Percentiles rank a stretch among this genome's conserved stretches.
Conservation (phyloP, 768 basidiomycete species). For the Suillus discolor region DNA sequence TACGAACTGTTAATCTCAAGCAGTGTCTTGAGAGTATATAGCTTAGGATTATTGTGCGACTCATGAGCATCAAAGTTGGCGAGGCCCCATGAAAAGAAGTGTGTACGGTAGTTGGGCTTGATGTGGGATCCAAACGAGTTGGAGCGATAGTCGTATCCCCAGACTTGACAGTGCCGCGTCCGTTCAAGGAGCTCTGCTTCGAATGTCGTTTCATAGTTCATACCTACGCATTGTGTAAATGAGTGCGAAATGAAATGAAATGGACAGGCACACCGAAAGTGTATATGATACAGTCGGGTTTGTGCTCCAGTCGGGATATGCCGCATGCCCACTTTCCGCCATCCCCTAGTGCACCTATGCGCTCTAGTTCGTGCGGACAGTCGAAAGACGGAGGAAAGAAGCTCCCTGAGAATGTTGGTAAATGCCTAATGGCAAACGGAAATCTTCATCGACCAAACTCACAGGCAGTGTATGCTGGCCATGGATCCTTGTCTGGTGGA, state of each 20-base stretch:
- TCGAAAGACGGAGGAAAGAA: constrained; percentile 47
- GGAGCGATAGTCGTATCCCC: constrained; percentile 57
- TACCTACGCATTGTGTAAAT: constrained; percentile 29
- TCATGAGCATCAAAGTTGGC: constrained; percentile 39
- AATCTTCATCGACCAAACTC: constrained; percentile 23
- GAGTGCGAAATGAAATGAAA: not conserved
- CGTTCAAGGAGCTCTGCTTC: constrained; percentile 57
- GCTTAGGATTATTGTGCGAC: constrained; percentile 32
- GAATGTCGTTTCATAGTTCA: constrained; percentile 66
- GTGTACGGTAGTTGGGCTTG: constrained; percentile 38
- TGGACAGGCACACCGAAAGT: constrained; percentile 49
- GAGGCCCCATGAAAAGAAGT: constrained; percentile 46
- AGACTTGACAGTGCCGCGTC: constrained; percentile 53
- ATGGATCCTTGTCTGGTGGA: constrained; percentile 52
- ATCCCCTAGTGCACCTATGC: constrained; percentile 56
- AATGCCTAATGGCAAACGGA: constrained; percentile 8
- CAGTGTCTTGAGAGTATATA: constrained; percentile 48
- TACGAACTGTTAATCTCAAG: constrained; percentile 45
- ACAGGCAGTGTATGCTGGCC: constrained; percentile 63
- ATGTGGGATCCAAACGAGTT: constrained; percentile 37
- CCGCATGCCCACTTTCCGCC: constrained; percentile 77
- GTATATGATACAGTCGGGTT: constrained; percentile 61
- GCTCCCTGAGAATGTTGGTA: constrained; percentile 36
- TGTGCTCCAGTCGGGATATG: constrained; percentile 52
- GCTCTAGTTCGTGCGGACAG: constrained; percentile 46